phyloP scores from a whole-genome alignment of 352 stramenopile species.

The Elongisporangium prolatum region DNA sequence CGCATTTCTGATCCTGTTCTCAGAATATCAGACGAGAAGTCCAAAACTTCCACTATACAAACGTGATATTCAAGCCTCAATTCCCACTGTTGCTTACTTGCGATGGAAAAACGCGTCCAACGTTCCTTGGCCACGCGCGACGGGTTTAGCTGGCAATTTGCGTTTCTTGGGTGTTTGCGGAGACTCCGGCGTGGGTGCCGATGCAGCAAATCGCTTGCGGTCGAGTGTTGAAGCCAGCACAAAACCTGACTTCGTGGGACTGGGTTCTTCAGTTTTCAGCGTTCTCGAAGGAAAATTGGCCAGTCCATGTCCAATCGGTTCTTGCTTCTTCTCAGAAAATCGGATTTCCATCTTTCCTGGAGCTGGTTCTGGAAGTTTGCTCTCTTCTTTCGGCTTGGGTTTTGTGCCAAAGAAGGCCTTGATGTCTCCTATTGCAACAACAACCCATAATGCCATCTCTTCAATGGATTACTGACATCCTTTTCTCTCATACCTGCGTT shows the following conservation, averaged over 20 bases:
- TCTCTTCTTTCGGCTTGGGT: conserved; percentile 14
- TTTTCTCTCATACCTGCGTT: conserved; percentile 35
- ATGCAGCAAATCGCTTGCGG: conserved; percentile 20
- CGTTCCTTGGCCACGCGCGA: conserved; percentile 17
- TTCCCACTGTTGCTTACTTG: conserved; percentile 9
- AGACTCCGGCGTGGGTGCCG: not conserved
- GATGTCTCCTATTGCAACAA: conserved; percentile 42
- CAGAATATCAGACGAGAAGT: no score
- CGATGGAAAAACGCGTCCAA: conserved; percentile 30
- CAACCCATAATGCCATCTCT: not conserved
- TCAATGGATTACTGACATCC: no score
- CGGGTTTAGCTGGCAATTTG: not conserved
- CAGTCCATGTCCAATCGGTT: no score
- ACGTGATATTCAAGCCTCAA: no score
- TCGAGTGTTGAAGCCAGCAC: conserved; percentile 42
- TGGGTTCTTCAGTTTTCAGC: conserved; percentile 10
- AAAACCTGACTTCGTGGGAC: conserved; percentile 13
- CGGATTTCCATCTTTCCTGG: conserved; percentile 9
- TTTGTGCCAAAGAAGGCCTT: conserved; percentile 46
- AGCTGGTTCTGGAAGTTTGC: conserved; percentile 13
- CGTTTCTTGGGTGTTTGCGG: conserved; percentile 9
- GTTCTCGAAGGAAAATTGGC: no score
- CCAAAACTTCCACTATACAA: no score
- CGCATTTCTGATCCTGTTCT: conserved; percentile 1
- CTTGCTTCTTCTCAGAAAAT: conserved; percentile 15